Percentiles rank a stretch among this genome's conserved stretches.
Conservation (phyloP, 148 eudicot species). For the Rhododendron henanense region DNA sequence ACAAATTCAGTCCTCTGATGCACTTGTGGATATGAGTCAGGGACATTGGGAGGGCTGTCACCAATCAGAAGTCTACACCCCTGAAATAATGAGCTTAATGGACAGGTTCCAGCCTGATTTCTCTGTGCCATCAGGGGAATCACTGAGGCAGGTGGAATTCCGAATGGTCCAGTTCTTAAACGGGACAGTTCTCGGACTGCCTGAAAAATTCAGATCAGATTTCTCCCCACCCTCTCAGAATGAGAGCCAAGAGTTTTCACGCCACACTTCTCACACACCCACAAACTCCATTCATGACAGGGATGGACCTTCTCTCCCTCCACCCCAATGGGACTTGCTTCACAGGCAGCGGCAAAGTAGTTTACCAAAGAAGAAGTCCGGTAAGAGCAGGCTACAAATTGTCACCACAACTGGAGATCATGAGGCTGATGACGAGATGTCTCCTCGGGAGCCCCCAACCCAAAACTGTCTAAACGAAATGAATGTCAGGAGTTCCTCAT, state of each 20-base stretch:
- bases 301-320: constrained; percentile 46
- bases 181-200: constrained; percentile 53
- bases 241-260: constrained; percentile 47
- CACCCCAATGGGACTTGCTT: constrained; percentile 67
- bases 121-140: constrained; percentile 87
- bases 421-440: constrained; percentile 84
- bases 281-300: constrained; percentile 39
- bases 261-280: constrained; percentile 33
- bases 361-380: constrained; percentile 70
- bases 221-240: constrained; percentile 70
- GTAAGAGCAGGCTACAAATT: constrained; percentile 91
- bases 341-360: constrained; percentile 53
- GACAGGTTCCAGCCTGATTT: constrained; percentile 89
- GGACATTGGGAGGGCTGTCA: constrained; percentile 97
- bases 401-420: constrained; percentile 74
- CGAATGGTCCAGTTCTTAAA: constrained; percentile 87
- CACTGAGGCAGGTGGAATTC: constrained; percentile 90
- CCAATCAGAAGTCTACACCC: constrained; percentile 71
- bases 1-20: constrained; percentile 70
- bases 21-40: constrained; percentile 82
- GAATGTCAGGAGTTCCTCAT: constrained; percentile 31
- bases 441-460: constrained; percentile 53
- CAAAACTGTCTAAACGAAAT: constrained; percentile 36
- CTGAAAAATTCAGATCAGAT: constrained; percentile 66
- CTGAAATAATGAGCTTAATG: constrained; percentile 51